phyloP scores from a whole-genome alignment of 495 filamentous ascomycete species.

The Corynascus novoguineensis region DNA sequence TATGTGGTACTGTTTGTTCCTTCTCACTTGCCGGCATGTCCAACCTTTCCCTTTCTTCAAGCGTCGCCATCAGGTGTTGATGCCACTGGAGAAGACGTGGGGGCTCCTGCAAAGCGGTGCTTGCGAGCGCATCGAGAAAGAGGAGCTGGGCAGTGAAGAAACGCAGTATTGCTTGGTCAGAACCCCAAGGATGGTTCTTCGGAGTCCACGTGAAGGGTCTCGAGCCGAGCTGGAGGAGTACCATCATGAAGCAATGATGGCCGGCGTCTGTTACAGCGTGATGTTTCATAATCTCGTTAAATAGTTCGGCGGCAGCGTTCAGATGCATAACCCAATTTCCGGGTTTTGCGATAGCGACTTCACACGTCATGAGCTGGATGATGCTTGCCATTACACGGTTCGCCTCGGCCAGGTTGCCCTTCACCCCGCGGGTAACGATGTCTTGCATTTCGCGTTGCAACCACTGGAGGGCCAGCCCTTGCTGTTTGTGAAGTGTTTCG shows the following conservation, averaged over 20 bases:
- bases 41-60: constrained; percentile 14
- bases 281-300: constrained; percentile 38
- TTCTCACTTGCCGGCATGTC: constrained; percentile 15
- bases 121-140: constrained; percentile 46
- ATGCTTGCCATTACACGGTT: constrained; percentile 47
- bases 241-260: constrained; percentile 27
- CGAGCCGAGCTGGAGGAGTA: constrained; percentile 29
- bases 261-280: constrained; percentile 13
- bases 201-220: constrained; percentile 20
- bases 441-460: constrained; percentile 39
- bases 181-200: constrained; percentile 31
- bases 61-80: constrained; percentile 26
- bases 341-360: constrained; percentile 39
- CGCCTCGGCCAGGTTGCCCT: constrained; percentile 25
- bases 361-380: constrained; percentile 49
- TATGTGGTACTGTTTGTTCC: constrained; percentile 21
- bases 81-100: constrained; percentile 43
- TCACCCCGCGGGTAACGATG: constrained; percentile 32
- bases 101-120: constrained; percentile 37
- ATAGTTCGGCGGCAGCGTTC: constrained; percentile 44
- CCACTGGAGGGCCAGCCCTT: constrained; percentile 37
- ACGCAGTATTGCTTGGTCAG: constrained; percentile 48
- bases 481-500: constrained; percentile 36
- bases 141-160: constrained; percentile 49
- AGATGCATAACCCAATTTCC: constrained; percentile 48